Percentiles rank a stretch among this genome's conserved stretches.
Evolutionary conservation across 1,284 basidiomycete species (phyloP).

Genomic region (Trametes hirsuta): DNA sequence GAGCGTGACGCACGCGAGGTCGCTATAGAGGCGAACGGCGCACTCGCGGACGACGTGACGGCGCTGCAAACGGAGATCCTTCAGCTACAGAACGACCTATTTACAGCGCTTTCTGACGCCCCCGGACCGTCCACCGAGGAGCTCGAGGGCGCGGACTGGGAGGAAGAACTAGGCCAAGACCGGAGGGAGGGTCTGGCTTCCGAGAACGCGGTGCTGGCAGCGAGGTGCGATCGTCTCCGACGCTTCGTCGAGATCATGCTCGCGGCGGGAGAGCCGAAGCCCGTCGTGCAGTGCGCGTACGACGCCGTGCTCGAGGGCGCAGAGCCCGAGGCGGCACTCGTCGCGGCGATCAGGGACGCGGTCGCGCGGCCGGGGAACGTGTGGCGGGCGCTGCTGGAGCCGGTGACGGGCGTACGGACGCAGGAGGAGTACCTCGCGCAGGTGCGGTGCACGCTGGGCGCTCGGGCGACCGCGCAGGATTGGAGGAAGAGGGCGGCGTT

Average conservation of each 20-base stretch:
- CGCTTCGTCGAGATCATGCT: slow-evolving; percentile 36
- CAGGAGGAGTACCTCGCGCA: slow-evolving; percentile 53
- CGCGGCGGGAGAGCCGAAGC: slow-evolving; percentile 35
- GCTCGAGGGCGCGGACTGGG: slow-evolving; percentile 2
- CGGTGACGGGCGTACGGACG: slow-evolving; percentile 44
- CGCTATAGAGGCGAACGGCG: slow-evolving; percentile 15
- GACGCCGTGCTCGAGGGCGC: slow-evolving; percentile 28
- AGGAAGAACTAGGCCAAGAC: not conserved
- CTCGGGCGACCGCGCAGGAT: slow-evolving; percentile 46
- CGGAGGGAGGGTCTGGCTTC: slow-evolving; percentile 19
- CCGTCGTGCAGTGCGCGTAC: slow-evolving; percentile 28
- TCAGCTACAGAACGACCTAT: slow-evolving; percentile 34
- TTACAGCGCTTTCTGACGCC: slow-evolving; percentile 22
- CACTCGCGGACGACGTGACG: slow-evolving; percentile 13
- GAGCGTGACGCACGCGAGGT: slow-evolving; percentile 22
- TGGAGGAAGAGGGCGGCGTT: slow-evolving; percentile 47
- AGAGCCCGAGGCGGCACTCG: slow-evolving; percentile 48
- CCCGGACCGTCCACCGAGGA: slow-evolving; percentile 20
- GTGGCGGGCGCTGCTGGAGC: slow-evolving; percentile 50
- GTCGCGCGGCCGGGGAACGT: slow-evolving; percentile 41
- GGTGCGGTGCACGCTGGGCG: slow-evolving; percentile 48
- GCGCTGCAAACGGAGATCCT: slow-evolving; percentile 33
- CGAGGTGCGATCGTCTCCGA: slow-evolving; percentile 33
- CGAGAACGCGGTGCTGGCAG: slow-evolving; percentile 25
- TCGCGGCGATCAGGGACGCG: slow-evolving; percentile 49